Conservation (phyloP, 257 asterid genomes). For the Voacanga thouarsii region DNA sequence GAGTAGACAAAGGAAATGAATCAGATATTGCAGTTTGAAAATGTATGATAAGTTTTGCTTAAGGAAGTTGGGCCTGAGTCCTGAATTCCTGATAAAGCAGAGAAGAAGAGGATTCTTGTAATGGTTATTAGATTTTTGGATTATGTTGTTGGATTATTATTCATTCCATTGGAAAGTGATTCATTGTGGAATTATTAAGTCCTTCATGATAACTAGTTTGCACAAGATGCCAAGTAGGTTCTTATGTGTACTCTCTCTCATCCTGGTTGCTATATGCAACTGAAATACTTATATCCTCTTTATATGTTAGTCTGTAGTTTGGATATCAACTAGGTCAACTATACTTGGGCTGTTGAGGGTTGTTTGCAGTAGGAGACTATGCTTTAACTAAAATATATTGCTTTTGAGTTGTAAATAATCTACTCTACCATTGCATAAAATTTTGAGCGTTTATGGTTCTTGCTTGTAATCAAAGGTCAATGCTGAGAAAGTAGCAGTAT, state of each 20-base stretch:
- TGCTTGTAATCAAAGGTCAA: slow-evolving; percentile 50
- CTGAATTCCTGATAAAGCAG: neutral
- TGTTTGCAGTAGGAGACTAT: neutral
- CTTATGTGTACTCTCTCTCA: neutral
- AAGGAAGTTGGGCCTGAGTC: neutral
- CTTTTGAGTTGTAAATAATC: neutral
- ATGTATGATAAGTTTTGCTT: neutral
- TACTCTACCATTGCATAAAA: neutral
- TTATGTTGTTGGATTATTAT: neutral
- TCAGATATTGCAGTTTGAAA: neutral
- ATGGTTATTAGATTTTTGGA: neutral
- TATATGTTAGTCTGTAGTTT: neutral
- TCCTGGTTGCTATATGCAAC: neutral
- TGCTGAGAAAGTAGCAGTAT: slow-evolving; percentile 88
- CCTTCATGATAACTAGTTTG: neutral
- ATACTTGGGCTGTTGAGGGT: neutral
- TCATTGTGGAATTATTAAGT: neutral
- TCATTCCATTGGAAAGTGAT: neutral
- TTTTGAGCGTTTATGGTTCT: slow-evolving; percentile 14
- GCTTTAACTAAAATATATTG: neutral
- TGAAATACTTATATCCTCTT: neutral
- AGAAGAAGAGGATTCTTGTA: neutral
- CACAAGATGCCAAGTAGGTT: neutral
- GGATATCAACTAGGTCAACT: neutral
- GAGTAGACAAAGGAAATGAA: neutral